Evolutionary conservation across 2,329 filamentous ascomycete species (phyloP), one percentile per base, ranked within the genome.

Genomic region (Epichloe scottii): DNA sequence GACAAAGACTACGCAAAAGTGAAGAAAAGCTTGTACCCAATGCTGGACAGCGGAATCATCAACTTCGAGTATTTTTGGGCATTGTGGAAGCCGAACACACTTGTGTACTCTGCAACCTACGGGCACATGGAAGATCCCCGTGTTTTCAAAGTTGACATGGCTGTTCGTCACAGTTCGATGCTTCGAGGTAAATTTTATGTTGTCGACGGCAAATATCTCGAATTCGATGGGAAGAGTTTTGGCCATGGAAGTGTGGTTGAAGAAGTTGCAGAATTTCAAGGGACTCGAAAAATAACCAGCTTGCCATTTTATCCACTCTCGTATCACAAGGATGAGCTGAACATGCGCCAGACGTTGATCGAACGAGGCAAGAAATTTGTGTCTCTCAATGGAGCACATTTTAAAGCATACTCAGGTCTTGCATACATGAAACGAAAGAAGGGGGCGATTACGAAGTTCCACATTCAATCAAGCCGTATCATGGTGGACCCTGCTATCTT

Each of bases 11-110:
- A 88, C 60, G 79, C 81, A 1, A 76, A 86, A 17, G 82, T 77
- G 35, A 90, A 91, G 63, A 87, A 89, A 38, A 76, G 84, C 2
- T 74, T 95, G 0, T 84, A 89, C 57, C 86, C 88, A 0, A 80
- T 95, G 68, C 72, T 95, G 2, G 79, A 89, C 56, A 85, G 84
- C 34, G 87, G 88, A 8, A 81, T 89, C 43, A 94, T 95, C 63
- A 94, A 88, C 0, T 95, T 90, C 58, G 88, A 95, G 52, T 75
- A 94, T 2, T 71, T 94, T 1, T 95, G 89, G 89, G 88, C 89
- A 0, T 69, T 95, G 3, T 94, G 86, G 77, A 94, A 93, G 61
- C 89, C 89, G 0, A 87, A 89, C 59, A 89, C 87, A 0, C 78
- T 95, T 19, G 84, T 81, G 1, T 91, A 85, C 63, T 81, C 84